Evolutionary conservation across 768 basidiomycete species (phyloP), one percentile per base, ranked within the genome.

Genomic region (Phaffia tasmanica): DNA sequence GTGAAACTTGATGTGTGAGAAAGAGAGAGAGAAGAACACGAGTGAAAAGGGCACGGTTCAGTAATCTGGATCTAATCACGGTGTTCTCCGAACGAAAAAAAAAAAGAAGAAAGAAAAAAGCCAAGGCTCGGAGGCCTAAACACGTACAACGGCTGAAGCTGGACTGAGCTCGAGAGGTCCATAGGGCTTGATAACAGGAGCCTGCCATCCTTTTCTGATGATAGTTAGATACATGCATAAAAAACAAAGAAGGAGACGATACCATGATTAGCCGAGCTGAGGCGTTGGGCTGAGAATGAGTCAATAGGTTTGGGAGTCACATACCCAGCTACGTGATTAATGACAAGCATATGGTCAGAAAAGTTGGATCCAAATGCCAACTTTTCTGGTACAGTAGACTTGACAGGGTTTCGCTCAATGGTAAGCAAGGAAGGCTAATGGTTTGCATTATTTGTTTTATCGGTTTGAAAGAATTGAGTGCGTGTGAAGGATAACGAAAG

Each of bases 111-210:
- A 35, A 55, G 42, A 54, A 57, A 23, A 65, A 63, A n/a, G n/a
- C n/a, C 91, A 78, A 95, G 95, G 75, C n/a, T n/a, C n/a, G n/a
- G n/a, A n/a, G n/a, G n/a, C n/a, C n/a, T n/a, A n/a, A n/a, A n/a
- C n/a, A n/a, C 95, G 93, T 67, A 97, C 79, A 23, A 92, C 92
- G 69, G 88, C 83, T 74, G 79, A 81, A 72, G 86, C 88, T 4
- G 89, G 90, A 67, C 88, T 85, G 21, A 92, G 78, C 23, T 77
- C 72, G 53, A 92, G 78, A 8, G 87, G 86, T 1, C 83, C 86
- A 88, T 88, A 94, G 65, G 91, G 90, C 71, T 81, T 80, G 69
- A 97, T 94, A 72, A 84, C 79, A 1, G 92, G 92, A 1, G 80
- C 76, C 25, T 83, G 86, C 92, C 93, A 97, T n/a, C 93, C 93